Evolutionary conservation across 352 stramenopile species (phyloP).

Genomic region (Phytophthora sansomeana): DNA sequence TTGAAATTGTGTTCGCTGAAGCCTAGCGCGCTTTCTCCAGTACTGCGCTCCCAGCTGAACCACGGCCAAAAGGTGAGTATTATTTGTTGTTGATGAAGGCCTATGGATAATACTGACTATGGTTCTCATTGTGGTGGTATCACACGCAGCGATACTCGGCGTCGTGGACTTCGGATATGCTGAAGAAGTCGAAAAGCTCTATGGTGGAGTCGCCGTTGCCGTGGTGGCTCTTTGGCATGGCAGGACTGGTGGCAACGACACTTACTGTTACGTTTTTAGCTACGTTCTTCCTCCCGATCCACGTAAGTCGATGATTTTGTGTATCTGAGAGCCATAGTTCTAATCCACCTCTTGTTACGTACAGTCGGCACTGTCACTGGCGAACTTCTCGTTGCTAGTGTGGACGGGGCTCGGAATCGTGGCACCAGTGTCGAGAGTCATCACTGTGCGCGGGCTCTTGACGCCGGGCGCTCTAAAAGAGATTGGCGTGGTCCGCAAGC

Average conservation of each 20-base stretch:
- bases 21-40: background rate
- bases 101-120: background rate
- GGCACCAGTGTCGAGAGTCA: slow-evolving; percentile 54
- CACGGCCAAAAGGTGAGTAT: slow-evolving; percentile 21
- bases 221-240: slow-evolving; percentile 95
- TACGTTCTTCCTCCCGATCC: slow-evolving; percentile 55
- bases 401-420: slow-evolving; percentile 72
- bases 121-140: background rate
- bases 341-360: background rate
- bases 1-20: slow-evolving; percentile 10
- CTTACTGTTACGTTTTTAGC: too few species aligned
- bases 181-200: slow-evolving; percentile 43
- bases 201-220: slow-evolving; percentile 63
- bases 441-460: slow-evolving; percentile 65
- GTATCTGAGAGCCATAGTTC: too few species aligned
- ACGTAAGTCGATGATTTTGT: slow-evolving; percentile 39
- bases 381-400: slow-evolving; percentile 66
- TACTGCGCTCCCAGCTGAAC: slow-evolving; percentile 18
- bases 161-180: slow-evolving; percentile 37
- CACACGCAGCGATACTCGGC: slow-evolving; percentile 31
- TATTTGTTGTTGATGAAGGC: background rate
- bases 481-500: slow-evolving; percentile 59
- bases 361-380: slow-evolving; percentile 66
- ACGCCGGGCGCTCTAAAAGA: slow-evolving; percentile 55
- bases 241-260: slow-evolving; percentile 92